Base-by-base conservation (phyloP, 1,284 basidiomycete genomes). In the Marasmius tenuissimus region DNA sequence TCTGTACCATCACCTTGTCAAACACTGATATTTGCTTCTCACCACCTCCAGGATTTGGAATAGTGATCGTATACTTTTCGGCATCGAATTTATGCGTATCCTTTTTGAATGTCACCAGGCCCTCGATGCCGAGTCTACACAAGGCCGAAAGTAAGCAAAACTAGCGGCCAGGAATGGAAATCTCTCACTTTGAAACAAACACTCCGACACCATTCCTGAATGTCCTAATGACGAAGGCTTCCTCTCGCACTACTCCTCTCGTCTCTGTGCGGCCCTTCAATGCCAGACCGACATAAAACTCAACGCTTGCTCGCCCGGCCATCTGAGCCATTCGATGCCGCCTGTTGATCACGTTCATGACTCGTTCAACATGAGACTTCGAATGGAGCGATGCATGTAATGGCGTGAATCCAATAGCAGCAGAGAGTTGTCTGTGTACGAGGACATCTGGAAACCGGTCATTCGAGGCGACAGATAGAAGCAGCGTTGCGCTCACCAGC, bases 311-410 rank as follows among this genome's bases (percentile, higher is more conserved):
- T 10, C 97, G 83, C 2, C 95, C 88, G 0, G 97, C 97, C 89
- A 97, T 97, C 73, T 99, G 97, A 0, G 96, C 97, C 82, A 97
- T 91, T 42, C 96, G 85, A 75, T 99, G 97, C 10, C 97, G 85
- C 62, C 91, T 87, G 72, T 99, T 99, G 59, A 99, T 92, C 14
- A 93, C 88, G 58, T 89, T 89, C 64, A 99, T 80, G 7, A 94
- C 84, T 37, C 90, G 87, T 72, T 98, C 97, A 2, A 99, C 94
- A 70, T 95, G 89, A 16, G 86, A 75, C 73, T 97, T 96, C 5
- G 93, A 94, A 71, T 97, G 94, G 9, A 99, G 79, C 0, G 89
- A 88, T 0, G 93, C 84, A 71, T 97, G 96, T 0, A 99, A 83
- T 0, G 95, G 84, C 0, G 87, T 79, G 69, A 95, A 92, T 38